Percentiles rank a stretch among this genome's conserved stretches.
phyloP scores from a whole-genome alignment of 495 filamentous ascomycete species.

The Penicillium bovifimosum region DNA sequence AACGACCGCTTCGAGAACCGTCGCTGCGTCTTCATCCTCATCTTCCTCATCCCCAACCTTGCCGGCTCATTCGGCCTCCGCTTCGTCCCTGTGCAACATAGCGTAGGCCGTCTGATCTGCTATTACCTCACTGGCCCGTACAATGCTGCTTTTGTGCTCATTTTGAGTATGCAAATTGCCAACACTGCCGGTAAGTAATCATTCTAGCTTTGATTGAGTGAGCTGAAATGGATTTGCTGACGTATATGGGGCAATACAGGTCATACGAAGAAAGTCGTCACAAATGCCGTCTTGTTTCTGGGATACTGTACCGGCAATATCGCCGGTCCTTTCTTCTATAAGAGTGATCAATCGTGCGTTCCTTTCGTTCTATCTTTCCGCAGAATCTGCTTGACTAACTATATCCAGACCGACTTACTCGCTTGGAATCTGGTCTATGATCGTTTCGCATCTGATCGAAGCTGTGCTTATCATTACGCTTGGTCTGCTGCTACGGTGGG shows the following conservation, averaged over 20 bases:
- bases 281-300: conserved; percentile 53
- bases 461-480: conserved; percentile 42
- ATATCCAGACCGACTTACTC: conserved; percentile 42
- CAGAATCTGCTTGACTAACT: no score
- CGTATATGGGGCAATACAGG: conserved; percentile 16
- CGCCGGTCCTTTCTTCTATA: conserved; percentile 59
- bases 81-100: conserved; percentile 42
- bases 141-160: conserved; percentile 55
- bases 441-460: conserved; percentile 54
- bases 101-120: conserved; percentile 48
- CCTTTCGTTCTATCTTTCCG: not conserved
- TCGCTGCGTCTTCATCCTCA: conserved; percentile 49
- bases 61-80: conserved; percentile 51
- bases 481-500: conserved; percentile 46
- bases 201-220: no score
- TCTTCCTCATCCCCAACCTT: conserved; percentile 53
- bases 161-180: conserved; percentile 53
- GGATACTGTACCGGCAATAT: conserved; percentile 51
- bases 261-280: conserved; percentile 59
- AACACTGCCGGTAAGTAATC: conserved; percentile 43
- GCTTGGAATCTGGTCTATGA: conserved; percentile 59
- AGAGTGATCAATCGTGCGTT: conserved; percentile 43
- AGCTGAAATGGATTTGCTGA: not conserved
- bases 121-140: conserved; percentile 57
- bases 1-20: conserved; percentile 53